Conservation (phyloP, 768 basidiomycete genomes). For the Lactifluus subvellereus region DNA sequence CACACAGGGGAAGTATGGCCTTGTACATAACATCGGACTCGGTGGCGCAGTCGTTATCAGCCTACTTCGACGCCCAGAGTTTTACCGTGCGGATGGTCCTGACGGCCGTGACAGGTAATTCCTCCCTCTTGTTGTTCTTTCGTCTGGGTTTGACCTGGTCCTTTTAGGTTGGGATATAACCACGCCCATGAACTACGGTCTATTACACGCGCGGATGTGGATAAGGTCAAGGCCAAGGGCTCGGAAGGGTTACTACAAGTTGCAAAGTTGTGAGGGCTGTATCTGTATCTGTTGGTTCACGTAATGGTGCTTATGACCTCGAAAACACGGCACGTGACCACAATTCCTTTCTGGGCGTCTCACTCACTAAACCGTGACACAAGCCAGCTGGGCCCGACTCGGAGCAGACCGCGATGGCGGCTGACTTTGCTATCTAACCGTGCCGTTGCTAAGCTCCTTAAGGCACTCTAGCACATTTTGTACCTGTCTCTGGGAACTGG, state of each 20-base stretch:
- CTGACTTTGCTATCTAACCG: too few species aligned
- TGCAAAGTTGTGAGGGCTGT: conserved; percentile 36
- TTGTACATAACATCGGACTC: conserved; percentile 80
- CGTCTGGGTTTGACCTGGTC: neutral
- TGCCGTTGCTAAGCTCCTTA: too few species aligned
- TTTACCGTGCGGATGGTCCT: conserved; percentile 56
- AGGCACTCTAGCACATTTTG: too few species aligned
- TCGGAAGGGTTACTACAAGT: conserved; percentile 41
- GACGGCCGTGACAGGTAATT: conserved; percentile 62
- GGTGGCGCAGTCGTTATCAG: conserved; percentile 78
- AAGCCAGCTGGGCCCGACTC: neutral
- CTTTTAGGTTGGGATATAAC: conserved; percentile 63
- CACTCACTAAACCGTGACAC: too few species aligned
- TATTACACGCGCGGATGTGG: conserved; percentile 56
- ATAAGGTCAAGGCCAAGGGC: conserved; percentile 69
- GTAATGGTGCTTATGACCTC: too few species aligned
- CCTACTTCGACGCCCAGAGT: conserved; percentile 70
- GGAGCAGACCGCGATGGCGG: neutral
- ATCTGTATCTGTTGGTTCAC: too few species aligned
- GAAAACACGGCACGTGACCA: too few species aligned
- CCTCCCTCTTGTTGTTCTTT: neutral
- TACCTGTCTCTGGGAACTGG: too few species aligned
- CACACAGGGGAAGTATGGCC: conserved; percentile 67
- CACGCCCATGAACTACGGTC: conserved; percentile 64
- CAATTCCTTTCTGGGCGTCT: too few species aligned